Evolutionary conservation across 345 rosid genomes (phyloP).

Genomic region (Clausena lansium): DNA sequence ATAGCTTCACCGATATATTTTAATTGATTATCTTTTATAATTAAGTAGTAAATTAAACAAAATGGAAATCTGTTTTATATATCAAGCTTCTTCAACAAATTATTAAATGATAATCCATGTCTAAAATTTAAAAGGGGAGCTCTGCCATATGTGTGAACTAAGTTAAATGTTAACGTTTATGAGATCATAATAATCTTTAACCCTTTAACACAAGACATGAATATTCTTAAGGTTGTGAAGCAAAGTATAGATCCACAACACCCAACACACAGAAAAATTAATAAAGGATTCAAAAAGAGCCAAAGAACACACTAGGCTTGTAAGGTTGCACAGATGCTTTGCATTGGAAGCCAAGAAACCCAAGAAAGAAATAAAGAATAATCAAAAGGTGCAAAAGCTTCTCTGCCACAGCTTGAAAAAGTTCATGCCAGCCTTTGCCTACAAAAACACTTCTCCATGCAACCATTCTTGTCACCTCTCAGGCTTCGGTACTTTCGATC

Average conservation of each 20-base stretch:
- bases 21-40: too few species aligned
- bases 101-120: background rate
- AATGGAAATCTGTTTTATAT: background rate
- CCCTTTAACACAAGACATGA: slow-evolving; percentile 26
- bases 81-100: too few species aligned
- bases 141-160: background rate
- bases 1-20: too few species aligned
- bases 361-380: slow-evolving; percentile 19
- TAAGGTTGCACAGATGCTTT: slow-evolving; percentile 50
- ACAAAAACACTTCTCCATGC: slow-evolving; percentile 44
- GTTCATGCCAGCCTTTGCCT: slow-evolving; percentile 37
- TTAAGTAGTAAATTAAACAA: background rate
- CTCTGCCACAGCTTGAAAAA: slow-evolving; percentile 46
- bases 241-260: slow-evolving; percentile 34
- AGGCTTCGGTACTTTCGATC: background rate
- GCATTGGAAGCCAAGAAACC: slow-evolving; percentile 45
- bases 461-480: slow-evolving; percentile 24
- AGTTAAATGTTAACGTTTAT: background rate
- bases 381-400: slow-evolving; percentile 51
- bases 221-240: slow-evolving; percentile 31
- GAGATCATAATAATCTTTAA: background rate
- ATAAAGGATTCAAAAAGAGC: slow-evolving; percentile 4
- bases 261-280: background rate
- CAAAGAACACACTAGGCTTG: background rate
- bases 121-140: background rate